Percentiles rank a stretch among this genome's conserved stretches.
phyloP scores from a whole-genome alignment of 2,329 filamentous ascomycete genomes.

The Amauroascus verrucosus region DNA sequence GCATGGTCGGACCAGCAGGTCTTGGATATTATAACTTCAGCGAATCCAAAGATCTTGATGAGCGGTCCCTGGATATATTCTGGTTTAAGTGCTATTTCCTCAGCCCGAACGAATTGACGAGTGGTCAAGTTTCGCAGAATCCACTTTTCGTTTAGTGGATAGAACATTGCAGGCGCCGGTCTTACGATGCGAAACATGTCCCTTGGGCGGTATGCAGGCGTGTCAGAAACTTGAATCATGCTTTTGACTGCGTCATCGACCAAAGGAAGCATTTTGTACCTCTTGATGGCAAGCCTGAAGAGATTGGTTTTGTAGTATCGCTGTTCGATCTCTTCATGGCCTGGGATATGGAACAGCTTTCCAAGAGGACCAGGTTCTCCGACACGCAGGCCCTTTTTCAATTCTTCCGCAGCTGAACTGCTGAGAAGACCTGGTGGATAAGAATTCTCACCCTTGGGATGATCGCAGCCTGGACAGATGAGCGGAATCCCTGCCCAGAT shows the following conservation, averaged over 20 bases:
- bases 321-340: conserved; percentile 4
- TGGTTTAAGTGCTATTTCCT: conserved; percentile 8
- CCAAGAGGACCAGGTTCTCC: background rate
- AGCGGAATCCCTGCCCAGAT: conserved; percentile 5
- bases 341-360: background rate
- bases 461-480: conserved; percentile 6
- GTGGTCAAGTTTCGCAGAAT: conserved; percentile 13
- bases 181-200: background rate
- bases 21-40: conserved; percentile 10
- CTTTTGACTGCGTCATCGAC: background rate
- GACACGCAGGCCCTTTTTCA: conserved; percentile 4
- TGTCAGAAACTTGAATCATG: background rate
- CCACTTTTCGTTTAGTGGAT: conserved; percentile 11
- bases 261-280: conserved; percentile 3
- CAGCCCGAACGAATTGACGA: conserved; percentile 8
- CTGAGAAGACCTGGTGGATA: conserved; percentile 4
- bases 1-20: conserved; percentile 3
- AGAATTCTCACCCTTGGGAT: conserved; percentile 2
- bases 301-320: conserved; percentile 10
- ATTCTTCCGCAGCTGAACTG: background rate
- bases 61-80: conserved; percentile 11
- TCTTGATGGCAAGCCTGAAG: conserved; percentile 7
- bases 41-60: conserved; percentile 11
- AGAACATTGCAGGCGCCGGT: conserved; percentile 1
- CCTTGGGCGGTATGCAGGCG: background rate